phyloP scores from a whole-genome alignment of 1,284 basidiomycete species.

The Heterobasidion annosum region DNA sequence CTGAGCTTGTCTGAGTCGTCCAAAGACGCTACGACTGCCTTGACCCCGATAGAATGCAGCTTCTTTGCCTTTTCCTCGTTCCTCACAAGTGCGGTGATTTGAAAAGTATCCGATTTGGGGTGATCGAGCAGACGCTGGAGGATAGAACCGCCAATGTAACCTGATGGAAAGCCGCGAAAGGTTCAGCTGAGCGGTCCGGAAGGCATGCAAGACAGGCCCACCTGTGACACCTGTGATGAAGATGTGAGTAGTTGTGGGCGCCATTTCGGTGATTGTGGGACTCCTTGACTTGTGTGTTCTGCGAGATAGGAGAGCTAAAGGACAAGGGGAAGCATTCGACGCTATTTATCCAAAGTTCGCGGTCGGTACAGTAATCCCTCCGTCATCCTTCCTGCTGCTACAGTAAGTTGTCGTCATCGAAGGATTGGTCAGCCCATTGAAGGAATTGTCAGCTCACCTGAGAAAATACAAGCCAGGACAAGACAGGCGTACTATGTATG shows the following conservation, averaged over 20 bases:
- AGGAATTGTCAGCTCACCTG: too few species aligned
- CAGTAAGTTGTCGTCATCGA: too few species aligned
- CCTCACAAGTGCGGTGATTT: constrained; percentile 32
- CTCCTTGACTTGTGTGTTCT: too few species aligned
- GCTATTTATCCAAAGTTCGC: too few species aligned
- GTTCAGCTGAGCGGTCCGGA: not conserved
- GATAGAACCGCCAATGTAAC: constrained; percentile 34
- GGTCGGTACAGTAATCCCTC: too few species aligned
- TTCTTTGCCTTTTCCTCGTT: constrained; percentile 29
- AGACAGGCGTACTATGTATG: too few species aligned
- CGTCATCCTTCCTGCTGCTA: too few species aligned
- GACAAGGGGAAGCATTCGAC: too few species aligned
- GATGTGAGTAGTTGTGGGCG: constrained; percentile 14
- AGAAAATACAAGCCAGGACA: too few species aligned
- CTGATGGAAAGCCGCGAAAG: constrained; percentile 14
- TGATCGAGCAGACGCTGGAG: constrained; percentile 29
- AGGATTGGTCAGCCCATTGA: too few species aligned
- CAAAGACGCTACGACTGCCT: constrained; percentile 28
- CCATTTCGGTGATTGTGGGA: not conserved
- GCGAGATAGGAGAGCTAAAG: too few species aligned
- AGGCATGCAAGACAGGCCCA: constrained; percentile 5
- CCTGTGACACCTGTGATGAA: constrained; percentile 35
- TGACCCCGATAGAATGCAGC: constrained; percentile 25
- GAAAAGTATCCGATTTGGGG: constrained; percentile 22
- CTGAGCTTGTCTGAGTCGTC: constrained; percentile 19